Evolutionary conservation across 2,329 filamentous ascomycete genomes (phyloP).

Genomic region (Cladophialophora exuberans): DNA sequence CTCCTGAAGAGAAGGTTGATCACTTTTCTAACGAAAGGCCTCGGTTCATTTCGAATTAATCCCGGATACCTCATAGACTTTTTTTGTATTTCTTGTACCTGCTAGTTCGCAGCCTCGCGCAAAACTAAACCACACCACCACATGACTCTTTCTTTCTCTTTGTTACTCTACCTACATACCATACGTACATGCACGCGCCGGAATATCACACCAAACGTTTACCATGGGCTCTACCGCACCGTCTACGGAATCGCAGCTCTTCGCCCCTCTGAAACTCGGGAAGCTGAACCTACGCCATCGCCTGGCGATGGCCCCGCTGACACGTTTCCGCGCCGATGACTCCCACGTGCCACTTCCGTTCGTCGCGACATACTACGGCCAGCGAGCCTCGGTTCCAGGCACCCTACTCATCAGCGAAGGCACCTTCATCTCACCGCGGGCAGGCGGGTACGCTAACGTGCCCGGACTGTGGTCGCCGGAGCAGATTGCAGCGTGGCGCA

Average conservation of each 20-base stretch:
- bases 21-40: too few species aligned
- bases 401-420: constrained; percentile 41
- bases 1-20: too few species aligned
- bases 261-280: constrained; percentile 48
- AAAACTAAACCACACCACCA: too few species aligned
- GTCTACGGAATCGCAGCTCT: constrained; percentile 42
- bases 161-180: too few species aligned
- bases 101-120: too few species aligned
- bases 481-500: constrained; percentile 55
- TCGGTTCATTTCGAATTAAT: too few species aligned
- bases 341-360: constrained; percentile 43
- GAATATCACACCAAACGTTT: too few species aligned
- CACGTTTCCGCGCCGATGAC: constrained; percentile 55
- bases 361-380: constrained; percentile 45
- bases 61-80: too few species aligned
- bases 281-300: constrained; percentile 56
- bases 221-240: constrained; percentile 18
- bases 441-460: constrained; percentile 21
- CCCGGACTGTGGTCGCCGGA: constrained; percentile 31
- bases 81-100: too few species aligned
- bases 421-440: constrained; percentile 27
- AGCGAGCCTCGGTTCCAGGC: constrained; percentile 43
- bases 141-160: too few species aligned
- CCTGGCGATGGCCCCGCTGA: constrained; percentile 57
- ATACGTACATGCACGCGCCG: too few species aligned